These are phyloP conservation scores for Suaeda aralocaspica DNA, from an alignment of 148 eudicot genomes.

Conservation along the genomic window DNA sequence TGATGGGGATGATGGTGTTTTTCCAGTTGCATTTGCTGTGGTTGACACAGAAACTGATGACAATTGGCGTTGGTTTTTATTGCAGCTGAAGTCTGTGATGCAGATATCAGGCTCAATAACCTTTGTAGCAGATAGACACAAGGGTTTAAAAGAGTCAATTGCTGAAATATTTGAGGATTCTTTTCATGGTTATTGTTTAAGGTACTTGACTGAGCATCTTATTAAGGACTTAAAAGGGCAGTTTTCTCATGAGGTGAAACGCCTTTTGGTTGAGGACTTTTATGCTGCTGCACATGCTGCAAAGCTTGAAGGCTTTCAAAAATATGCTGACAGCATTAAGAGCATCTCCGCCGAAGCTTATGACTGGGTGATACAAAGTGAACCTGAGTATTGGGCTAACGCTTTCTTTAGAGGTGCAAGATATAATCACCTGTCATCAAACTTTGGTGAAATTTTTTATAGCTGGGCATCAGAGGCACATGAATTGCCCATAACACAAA, in stretches of 20 bases:
- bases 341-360: constrained; percentile 81
- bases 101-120: constrained; percentile 52
- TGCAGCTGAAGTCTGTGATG: constrained; percentile 69
- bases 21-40: constrained; percentile 94
- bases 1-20: constrained; percentile 85
- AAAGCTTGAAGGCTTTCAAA: constrained; percentile 56
- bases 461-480: constrained; percentile 91
- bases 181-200: constrained; percentile 72
- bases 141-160: constrained; percentile 75
- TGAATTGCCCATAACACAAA: constrained; percentile 89
- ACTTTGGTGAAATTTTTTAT: constrained; percentile 79
- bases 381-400: constrained; percentile 86
- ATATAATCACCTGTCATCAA: constrained; percentile 72
- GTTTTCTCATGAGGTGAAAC: constrained; percentile 82
- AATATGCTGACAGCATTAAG: constrained; percentile 56
- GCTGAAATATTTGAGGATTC: constrained; percentile 58
- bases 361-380: constrained; percentile 71
- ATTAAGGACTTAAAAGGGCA: constrained; percentile 65
- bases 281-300: constrained; percentile 72
- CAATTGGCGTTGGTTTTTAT: constrained; percentile 87
- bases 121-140: constrained; percentile 68
- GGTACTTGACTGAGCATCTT: constrained; percentile 67
- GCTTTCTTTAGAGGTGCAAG: constrained; percentile 75
- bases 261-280: constrained; percentile 75
- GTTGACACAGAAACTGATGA: constrained; percentile 78